phyloP scores from a whole-genome alignment of 768 basidiomycete species.

The Psilocybe subaeruginosa region DNA sequence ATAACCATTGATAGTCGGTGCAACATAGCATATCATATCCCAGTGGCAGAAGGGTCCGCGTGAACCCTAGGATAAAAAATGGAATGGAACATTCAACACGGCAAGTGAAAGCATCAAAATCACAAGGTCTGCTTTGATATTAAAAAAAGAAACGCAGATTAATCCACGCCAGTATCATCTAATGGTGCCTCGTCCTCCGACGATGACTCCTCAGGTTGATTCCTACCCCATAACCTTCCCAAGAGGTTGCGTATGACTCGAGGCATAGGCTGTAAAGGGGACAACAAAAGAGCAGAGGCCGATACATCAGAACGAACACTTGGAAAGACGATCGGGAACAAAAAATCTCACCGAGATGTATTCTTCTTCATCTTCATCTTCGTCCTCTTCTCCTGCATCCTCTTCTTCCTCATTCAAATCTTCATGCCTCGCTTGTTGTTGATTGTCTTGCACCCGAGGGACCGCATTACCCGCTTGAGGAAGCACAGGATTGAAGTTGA shows the following conservation, averaged over 20 bases:
- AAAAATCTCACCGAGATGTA: conserved; percentile 51
- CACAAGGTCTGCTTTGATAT: not conserved
- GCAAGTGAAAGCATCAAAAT: not conserved
- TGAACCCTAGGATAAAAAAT: not conserved
- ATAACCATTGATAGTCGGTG: too few relatives aligned
- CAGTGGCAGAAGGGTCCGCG: too few relatives aligned
- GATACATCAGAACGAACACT: not conserved
- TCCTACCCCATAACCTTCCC: conserved; percentile 58
- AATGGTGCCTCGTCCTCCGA: conserved; percentile 42
- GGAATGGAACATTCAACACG: not conserved
- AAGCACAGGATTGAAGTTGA: not conserved
- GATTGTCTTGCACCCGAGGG: not conserved
- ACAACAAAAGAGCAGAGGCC: not conserved
- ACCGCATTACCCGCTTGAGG: conserved; percentile 21
- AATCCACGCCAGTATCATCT: conserved; percentile 38
- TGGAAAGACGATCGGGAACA: conserved; percentile 10
- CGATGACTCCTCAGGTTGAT: conserved; percentile 34
- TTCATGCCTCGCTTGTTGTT: not conserved
- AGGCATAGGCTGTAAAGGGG: conserved; percentile 53
- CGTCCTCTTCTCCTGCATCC: conserved; percentile 35
- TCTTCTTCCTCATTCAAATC: conserved; percentile 33
- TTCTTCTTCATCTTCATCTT: conserved; percentile 45
- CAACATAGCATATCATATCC: too few relatives aligned
- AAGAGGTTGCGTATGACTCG: conserved; percentile 62
- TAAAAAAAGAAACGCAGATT: not conserved